These are phyloP conservation scores for Suhomyces choctaworum DNA, from an alignment of 1,139 yeast genomes.

Conservation along the genomic window DNA sequence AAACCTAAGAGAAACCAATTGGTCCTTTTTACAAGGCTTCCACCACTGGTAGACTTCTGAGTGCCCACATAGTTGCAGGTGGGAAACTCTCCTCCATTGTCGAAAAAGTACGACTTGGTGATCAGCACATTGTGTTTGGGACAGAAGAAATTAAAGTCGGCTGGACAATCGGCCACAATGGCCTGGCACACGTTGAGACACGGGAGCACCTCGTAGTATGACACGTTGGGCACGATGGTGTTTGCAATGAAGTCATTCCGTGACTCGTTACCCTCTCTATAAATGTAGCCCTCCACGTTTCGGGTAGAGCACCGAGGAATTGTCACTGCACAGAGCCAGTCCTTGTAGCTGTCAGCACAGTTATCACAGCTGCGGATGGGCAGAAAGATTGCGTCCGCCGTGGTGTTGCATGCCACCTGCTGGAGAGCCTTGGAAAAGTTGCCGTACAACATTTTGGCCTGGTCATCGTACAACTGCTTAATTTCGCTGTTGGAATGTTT, in stretches of 20 bases:
- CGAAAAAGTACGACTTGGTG: constrained; percentile 51
- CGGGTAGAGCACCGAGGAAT: constrained; percentile 78
- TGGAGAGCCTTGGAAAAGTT: constrained; percentile 79
- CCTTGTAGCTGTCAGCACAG: constrained; percentile 70
- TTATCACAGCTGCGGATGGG: constrained; percentile 71
- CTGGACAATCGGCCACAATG: constrained; percentile 82
- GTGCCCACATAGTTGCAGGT: constrained; percentile 55
- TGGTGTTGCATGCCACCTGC: constrained; percentile 75
- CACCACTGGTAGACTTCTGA: constrained; percentile 5
- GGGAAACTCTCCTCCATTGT: constrained; percentile 19
- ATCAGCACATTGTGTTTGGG: constrained; percentile 51
- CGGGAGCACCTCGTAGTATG: constrained; percentile 81
- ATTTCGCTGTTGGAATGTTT: constrained; percentile 23
- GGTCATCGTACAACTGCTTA: constrained; percentile 56
- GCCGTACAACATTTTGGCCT: constrained; percentile 55
- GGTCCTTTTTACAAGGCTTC: no score
- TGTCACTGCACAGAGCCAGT: constrained; percentile 88
- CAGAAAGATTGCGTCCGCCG: constrained; percentile 67
- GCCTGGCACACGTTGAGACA: constrained; percentile 80
- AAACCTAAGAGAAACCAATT: no score
- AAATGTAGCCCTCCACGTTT: constrained; percentile 39
- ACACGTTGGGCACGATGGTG: constrained; percentile 54
- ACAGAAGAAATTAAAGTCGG: constrained; percentile 70
- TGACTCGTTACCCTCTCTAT: constrained; percentile 49
- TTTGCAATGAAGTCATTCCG: constrained; percentile 63